Conservation (phyloP, 1,284 basidiomycete species). For the Puccinia polysora region DNA sequence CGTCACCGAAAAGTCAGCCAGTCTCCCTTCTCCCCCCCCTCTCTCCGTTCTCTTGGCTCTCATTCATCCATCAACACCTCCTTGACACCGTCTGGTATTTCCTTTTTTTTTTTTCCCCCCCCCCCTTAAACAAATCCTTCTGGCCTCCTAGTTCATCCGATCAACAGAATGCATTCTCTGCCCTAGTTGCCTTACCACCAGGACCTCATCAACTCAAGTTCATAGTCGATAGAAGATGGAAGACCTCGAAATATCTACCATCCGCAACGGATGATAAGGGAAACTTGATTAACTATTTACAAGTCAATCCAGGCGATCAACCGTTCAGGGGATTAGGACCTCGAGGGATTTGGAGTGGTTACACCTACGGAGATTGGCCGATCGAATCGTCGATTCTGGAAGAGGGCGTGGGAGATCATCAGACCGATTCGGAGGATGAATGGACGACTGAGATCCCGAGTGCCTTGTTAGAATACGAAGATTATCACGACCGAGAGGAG, state of each 20-base stretch:
- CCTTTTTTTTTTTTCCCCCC: not conserved
- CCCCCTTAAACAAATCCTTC: not conserved
- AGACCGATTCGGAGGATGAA: constrained; percentile 53
- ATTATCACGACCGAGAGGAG: constrained; percentile 66
- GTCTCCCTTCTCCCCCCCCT: not conserved
- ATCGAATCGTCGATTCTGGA: constrained; percentile 1
- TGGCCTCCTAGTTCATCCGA: constrained; percentile 48
- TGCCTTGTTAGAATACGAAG: constrained; percentile 70
- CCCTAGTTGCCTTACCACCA: constrained; percentile 63
- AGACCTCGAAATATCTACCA: constrained; percentile 68
- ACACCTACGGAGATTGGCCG: constrained; percentile 27
- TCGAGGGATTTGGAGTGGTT: constrained; percentile 45
- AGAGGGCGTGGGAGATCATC: constrained; percentile 46
- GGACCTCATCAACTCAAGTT: constrained; percentile 95
- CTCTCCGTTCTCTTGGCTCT: not conserved
- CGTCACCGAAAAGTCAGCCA: not conserved
- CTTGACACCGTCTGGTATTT: not conserved
- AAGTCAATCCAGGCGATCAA: constrained; percentile 56
- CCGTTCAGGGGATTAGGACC: constrained; percentile 47
- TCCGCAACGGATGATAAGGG: constrained; percentile 83
- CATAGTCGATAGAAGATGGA: constrained; percentile 87
- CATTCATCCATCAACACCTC: not conserved
- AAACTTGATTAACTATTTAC: constrained; percentile 88
- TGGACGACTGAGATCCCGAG: constrained; percentile 75
- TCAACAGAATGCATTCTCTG: constrained; percentile 54